Conservation (phyloP, 2,329 filamentous ascomycete species). For the Calonectria multiphialidica region DNA sequence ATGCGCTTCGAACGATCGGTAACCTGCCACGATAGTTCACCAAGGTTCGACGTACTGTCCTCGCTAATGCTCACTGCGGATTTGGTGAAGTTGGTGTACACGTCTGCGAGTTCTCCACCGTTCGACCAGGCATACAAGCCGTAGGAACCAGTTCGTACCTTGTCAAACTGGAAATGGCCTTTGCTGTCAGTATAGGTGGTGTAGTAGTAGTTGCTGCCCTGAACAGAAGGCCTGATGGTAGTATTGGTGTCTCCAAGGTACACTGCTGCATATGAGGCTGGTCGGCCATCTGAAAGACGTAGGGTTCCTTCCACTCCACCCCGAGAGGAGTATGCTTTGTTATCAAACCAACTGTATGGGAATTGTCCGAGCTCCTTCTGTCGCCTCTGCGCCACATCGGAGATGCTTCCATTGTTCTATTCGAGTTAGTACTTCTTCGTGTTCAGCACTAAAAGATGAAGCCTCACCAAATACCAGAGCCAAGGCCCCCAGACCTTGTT, state of each 20-base stretch:
- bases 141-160: not conserved
- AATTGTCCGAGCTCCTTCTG: not conserved
- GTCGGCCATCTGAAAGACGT: not conserved
- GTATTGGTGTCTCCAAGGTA: not conserved
- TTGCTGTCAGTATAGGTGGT: not conserved
- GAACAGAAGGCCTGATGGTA: not conserved
- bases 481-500: not conserved
- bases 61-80: not conserved
- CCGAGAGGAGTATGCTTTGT: not conserved
- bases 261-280: not conserved
- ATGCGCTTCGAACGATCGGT: not conserved
- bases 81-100: not conserved
- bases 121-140: not conserved
- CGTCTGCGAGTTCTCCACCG: not conserved
- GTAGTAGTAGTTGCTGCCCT: not conserved
- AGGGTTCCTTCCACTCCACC: not conserved
- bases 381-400: not conserved
- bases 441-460: no score
- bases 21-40: not conserved
- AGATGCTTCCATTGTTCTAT: not conserved
- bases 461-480: not conserved
- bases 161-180: not conserved
- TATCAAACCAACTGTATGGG: not conserved
- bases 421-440: not conserved
- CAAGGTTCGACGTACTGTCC: not conserved